Evolutionary conservation across 495 filamentous ascomycete species (phyloP), one percentile per base, ranked within the genome.

Genomic region (Tuber indicum): DNA sequence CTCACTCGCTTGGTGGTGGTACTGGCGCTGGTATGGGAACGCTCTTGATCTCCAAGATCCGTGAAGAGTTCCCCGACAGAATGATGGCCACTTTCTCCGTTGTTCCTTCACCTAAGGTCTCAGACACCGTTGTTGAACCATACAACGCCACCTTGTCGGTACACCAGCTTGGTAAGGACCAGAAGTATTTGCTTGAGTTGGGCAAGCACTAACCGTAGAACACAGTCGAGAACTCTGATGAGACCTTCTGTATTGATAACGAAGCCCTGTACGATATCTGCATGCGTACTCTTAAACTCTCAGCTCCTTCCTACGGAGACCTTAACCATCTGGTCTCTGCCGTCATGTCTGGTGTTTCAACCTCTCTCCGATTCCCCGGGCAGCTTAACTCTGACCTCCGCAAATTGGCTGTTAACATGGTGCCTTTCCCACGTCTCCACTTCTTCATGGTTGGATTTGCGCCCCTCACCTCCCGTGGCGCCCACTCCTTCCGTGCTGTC

Each of bases 361-460:
- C 96, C 80, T 98, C 93, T 85, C 90, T 99, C 79, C 96, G 96
- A 87, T 99, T 99, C 91, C 96, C 96, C 74, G 96, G 96, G 84
- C 96, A 99, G 89, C 92, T 99, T 78, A 99, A 99, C 91, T 98
- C 96, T 82, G 96, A 99, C 87, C 93, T 99, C 80, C 94, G 96
- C 88, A 99, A 99, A 89, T 88, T 98, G 84, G 96, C 96, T 83
- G 96, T 99, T 87, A 99, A 99, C 93, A 99, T 99, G 96, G 96
- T 99, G 89, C 96, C 96, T 76, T 99, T 99, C 92, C 96, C 96
- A 84, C 96, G 96, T 92, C 93, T 99, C 75, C 96, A 99, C 88
- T 99, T 99, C 92, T 99, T 99, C 92, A 99, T 99, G 96, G 96
- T 99, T 85, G 96, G 96, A 85, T 99, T 99, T 86, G 95, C 96